phyloP scores from a whole-genome alignment of 148 eudicot species.

The Rhododendron vialii region DNA sequence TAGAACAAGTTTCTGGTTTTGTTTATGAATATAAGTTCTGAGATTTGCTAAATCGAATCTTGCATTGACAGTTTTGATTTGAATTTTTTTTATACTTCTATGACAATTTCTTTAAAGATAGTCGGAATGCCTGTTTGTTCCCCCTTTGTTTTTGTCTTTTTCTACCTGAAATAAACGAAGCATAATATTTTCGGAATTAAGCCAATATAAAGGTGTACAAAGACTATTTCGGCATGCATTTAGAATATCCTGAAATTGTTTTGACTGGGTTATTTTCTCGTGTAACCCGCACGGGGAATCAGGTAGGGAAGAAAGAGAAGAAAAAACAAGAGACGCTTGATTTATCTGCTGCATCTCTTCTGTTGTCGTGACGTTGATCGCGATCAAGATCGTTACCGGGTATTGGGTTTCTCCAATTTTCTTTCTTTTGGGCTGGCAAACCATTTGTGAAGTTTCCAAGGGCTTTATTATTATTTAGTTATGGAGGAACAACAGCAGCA shows the following conservation, averaged over 20 bases:
- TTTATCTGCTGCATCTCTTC: background rate
- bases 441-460: background rate
- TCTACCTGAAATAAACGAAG: no score
- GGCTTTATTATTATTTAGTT: background rate
- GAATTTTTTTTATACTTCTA: no score
- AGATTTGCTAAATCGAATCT: no score
- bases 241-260: background rate
- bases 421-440: background rate
- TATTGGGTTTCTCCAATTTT: background rate
- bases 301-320: background rate
- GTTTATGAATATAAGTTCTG: no score
- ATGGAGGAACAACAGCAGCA: constrained; percentile 31
- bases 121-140: no score
- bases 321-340: background rate
- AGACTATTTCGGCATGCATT: background rate
- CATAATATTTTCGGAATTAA: no score
- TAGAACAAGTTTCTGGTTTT: no score
- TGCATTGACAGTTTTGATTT: no score
- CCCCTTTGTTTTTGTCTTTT: no score
- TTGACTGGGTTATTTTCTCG: background rate
- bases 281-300: background rate
- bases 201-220: no score
- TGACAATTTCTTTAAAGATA: no score
- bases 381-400: background rate
- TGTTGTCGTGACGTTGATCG: background rate